Percentiles rank a stretch among this genome's conserved stretches.
Evolutionary conservation across 2,329 filamentous ascomycete genomes (phyloP).

Genomic region (Colletotrichum orbiculare): DNA sequence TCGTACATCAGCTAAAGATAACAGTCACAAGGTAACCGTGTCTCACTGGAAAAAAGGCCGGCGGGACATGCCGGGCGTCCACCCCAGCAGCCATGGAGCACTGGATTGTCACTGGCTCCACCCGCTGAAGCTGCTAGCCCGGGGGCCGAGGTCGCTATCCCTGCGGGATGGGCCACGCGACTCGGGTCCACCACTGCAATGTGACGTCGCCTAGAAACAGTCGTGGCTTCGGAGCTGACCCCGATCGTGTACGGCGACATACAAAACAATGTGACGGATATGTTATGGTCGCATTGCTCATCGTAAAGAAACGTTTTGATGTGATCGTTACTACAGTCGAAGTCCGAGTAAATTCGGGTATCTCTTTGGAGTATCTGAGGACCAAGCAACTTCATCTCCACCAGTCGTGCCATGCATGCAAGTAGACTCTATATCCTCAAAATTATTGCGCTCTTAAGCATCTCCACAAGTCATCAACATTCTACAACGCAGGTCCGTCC

Average conservation of each 20-base stretch:
- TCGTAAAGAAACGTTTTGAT: no score
- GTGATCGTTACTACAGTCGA: no score
- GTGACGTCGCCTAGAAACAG: slow-evolving; percentile 24
- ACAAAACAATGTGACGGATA: no score
- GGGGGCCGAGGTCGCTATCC: slow-evolving; percentile 5
- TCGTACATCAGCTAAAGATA: neutral
- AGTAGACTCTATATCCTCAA: no score
- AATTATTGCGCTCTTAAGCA: no score
- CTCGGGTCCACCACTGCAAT: neutral
- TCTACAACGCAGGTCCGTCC: slow-evolving; percentile 73
- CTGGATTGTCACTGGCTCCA: slow-evolving; percentile 1
- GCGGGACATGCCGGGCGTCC: neutral
- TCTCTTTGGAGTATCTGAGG: no score
- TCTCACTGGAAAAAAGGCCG: slow-evolving; percentile 7
- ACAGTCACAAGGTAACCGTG: slow-evolving; percentile 32
- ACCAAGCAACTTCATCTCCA: neutral
- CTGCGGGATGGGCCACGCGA: slow-evolving; percentile 15
- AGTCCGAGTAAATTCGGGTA: no score
- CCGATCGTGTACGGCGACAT: neutral
- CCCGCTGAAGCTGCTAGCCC: neutral
- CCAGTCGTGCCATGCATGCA: neutral
- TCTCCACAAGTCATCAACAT: neutral
- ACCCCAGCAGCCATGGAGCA: neutral
- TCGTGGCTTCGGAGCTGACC: neutral
- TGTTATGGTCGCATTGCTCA: no score